Conservation (phyloP, 208 protist genomes). For the Jaenimonas drosophilae region DNA sequence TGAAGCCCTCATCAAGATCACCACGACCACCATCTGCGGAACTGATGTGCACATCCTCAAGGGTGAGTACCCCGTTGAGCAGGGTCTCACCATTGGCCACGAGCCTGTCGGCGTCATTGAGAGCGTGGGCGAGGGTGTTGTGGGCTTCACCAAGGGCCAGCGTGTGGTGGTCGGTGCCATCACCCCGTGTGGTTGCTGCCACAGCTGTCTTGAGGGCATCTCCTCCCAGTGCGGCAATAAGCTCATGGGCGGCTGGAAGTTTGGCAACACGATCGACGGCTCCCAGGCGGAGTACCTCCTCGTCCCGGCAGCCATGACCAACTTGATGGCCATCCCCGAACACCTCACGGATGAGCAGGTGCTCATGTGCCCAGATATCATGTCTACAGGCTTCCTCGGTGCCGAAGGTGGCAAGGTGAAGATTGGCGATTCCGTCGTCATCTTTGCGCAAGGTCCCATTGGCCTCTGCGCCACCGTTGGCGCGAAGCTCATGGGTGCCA, state of each 20-base stretch:
- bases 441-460: slow-evolving; percentile 23
- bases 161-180: slow-evolving; percentile 16
- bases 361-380: slow-evolving; percentile 21
- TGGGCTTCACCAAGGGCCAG: slow-evolving; percentile 17
- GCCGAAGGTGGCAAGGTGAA: slow-evolving; percentile 11
- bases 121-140: slow-evolving; percentile 14
- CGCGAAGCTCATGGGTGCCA: slow-evolving; percentile 17
- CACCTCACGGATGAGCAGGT: slow-evolving; percentile 20
- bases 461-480: slow-evolving; percentile 16
- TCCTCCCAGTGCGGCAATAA: slow-evolving; percentile 15
- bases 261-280: slow-evolving; percentile 19
- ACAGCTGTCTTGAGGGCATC: slow-evolving; percentile 12
- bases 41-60: slow-evolving; percentile 21
- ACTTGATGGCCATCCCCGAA: slow-evolving; percentile 12
- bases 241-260: slow-evolving; percentile 9
- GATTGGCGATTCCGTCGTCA: slow-evolving; percentile 18
- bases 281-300: slow-evolving; percentile 25
- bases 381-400: slow-evolving; percentile 16
- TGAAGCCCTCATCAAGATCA: slow-evolving; percentile 25
- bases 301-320: slow-evolving; percentile 10
- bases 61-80: slow-evolving; percentile 12
- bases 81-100: slow-evolving; percentile 18
- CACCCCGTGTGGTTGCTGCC: slow-evolving; percentile 16
- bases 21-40: slow-evolving; percentile 27
- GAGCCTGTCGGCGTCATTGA: slow-evolving; percentile 20